Evolutionary conservation across 345 rosid species (phyloP), one percentile per base, ranked within the genome.

Genomic region (Acer yangbiense): DNA sequence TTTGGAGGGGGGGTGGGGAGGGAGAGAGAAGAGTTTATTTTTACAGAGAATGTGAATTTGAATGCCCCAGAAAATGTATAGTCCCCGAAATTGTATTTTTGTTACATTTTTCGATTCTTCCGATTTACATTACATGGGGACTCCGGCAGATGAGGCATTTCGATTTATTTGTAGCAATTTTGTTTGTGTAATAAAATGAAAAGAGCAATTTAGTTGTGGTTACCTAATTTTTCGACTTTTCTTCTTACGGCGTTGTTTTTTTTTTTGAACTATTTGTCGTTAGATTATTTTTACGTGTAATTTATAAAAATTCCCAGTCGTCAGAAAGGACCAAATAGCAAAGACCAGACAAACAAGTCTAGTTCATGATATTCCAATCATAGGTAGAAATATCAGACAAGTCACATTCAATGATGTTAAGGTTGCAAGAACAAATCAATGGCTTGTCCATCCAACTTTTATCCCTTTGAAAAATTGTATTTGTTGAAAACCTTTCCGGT

Each of bases 121-220:
- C 11, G 9, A 52, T 48, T 21, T 74, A 20, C 48, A n/a, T 5
- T 61, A 18, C 69, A 16, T 14, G 29, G 80, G 29, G 39, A 60
- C 62, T 21, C 41, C 12, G 32, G 46, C 54, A 29, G 68, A 65
- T 6, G 78, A 65, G 66, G 73, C 18, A 60, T 75, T 48, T 32
- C 50, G 80, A 74, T 72, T 77, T 50, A 55, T 66, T 71, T 75
- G 82, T 68, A 20, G 32, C 71, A 69, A 79, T 62, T 63, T 78
- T 78, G 79, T 78, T 48, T 29, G 52, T 71, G 76, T 14, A 52
- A 79, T 61, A 69, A 76, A 76, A 67, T 68, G 65, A 44, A 62
- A 62, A 25, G 25, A 66, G 57, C 41, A n/a, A 39, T 13, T 50
- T 54, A 12, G 58, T 25, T 25, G 68, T 65, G 18, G 17, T 8